Percentiles rank a stretch among this genome's conserved stretches.
These are phyloP conservation scores for Trichoderma gracile DNA, from an alignment of 2,329 filamentous ascomycete genomes.

Conservation along the genomic window DNA sequence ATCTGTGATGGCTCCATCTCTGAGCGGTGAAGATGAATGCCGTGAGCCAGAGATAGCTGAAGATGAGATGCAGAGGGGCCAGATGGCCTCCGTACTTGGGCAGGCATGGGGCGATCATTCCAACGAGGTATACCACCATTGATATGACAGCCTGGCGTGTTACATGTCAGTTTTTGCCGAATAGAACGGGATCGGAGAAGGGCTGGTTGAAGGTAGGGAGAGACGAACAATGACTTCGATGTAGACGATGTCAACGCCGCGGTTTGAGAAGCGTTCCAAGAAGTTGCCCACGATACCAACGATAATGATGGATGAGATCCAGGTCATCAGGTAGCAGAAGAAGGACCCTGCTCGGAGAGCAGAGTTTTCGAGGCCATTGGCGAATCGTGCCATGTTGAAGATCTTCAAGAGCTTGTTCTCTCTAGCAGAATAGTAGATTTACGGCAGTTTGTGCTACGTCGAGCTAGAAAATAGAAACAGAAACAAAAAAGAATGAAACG, in stretches of 20 bases:
- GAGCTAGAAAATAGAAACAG: no score
- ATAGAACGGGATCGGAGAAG: no score
- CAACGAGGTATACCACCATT: slow-evolving; percentile 29
- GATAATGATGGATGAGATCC: slow-evolving; percentile 17
- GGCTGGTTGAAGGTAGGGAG: no score
- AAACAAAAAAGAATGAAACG: not conserved
- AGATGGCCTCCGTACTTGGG: slow-evolving; percentile 30
- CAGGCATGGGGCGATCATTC: slow-evolving; percentile 28
- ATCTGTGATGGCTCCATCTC: slow-evolving; percentile 30
- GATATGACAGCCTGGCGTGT: slow-evolving; percentile 31
- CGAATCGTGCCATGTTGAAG: not conserved
- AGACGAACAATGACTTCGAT: slow-evolving; percentile 32
- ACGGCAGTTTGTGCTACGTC: no score
- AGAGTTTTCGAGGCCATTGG: not conserved
- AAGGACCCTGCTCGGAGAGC: not conserved
- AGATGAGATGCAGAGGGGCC: slow-evolving; percentile 29
- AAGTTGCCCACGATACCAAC: slow-evolving; percentile 8
- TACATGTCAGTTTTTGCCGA: not conserved
- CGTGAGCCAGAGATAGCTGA: slow-evolving; percentile 35
- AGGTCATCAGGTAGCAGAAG: slow-evolving; percentile 15
- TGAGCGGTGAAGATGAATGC: slow-evolving; percentile 33
- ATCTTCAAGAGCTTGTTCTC: not conserved
- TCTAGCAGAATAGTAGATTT: no score
- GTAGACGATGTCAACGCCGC: slow-evolving; percentile 31
- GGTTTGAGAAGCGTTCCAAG: slow-evolving; percentile 13